Base-by-base conservation (phyloP, 2,329 filamentous ascomycete genomes). In the Colletotrichum costaricense region DNA sequence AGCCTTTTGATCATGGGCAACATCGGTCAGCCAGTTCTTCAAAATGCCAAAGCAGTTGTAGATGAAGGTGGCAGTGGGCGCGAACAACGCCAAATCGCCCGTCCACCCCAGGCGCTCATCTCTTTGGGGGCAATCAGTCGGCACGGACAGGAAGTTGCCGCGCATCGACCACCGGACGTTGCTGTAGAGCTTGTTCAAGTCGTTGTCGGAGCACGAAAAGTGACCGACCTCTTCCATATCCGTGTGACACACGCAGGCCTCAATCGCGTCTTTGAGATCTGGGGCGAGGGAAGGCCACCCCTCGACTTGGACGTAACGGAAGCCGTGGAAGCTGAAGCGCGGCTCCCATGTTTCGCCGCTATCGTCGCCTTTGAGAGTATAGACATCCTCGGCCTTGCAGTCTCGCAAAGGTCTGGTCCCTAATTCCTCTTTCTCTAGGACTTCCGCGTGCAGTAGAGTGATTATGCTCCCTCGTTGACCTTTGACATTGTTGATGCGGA, bases 251-350 rank as follows among this genome's bases (percentile, higher is more conserved):
- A 74, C 69, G 14, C 72, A 60, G 3, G 69, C 72, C 19, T 68
- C 62, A 14, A 74, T 16, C 1, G 63, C 68, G 12, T 4, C 46
- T 42, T 4, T 67, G 24, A 60, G 38, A 3, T 33, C 35, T 4
- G 19, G 9, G 8, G 68, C 74, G 2, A 28, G 22, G 2, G 64
- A 55, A 9, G 42, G 19, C 69, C 85, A 87, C 19, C 82, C 82
- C 2, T 83, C 79, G 5, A 88, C 76, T 72, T 86, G 81, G 5
- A 86, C 85, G 71, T 85, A 88, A 38, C 87, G 81, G 72, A 88
- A 89, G 3, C 87, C 87, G 75, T 88, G 87, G 70, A 86, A 88
- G 3, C 86, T 88, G 76, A 87, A 88, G 1, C 78, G 80, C 1
- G 87, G 86, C 24, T 83, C 79, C 84, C 85, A 88, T 14, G 16